Evolutionary conservation across 208 protist species (phyloP), one percentile per base, ranked within the genome.

Genomic region (Endotrypanum monterogeii): DNA sequence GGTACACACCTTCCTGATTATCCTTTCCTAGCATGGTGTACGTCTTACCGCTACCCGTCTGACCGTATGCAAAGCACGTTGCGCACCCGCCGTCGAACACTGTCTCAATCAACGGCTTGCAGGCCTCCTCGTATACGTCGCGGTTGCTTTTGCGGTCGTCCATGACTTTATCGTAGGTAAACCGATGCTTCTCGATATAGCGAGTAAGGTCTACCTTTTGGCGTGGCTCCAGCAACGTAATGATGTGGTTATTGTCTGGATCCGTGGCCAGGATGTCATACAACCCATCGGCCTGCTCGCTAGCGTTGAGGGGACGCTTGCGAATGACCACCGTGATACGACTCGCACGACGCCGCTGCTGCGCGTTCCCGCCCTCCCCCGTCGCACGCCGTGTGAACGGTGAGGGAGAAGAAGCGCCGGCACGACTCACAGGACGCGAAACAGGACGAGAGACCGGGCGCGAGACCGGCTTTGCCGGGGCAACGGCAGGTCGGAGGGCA

Each of bases 121-220:
- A 97, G 16, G 98, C 86, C 37, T 94, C 71, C 68, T 93, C 84
- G 82, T 97, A 99, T 8, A 98, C 94, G 71, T 94, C 89, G 51
- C 82, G 80, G 78, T 99, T 99, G 77, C 73, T 91, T 65, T 94
- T 85, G 54, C 73, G 85, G 69, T 98, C 94, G 65, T 98, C 94
- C 65, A 99, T 94, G 28, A 99, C 97, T 35, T 97, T 83, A 79
- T 99, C 98, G 78, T 99, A 99, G 32, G 88, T 88, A 79, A 99
- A 99, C 48, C 92, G 89, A 71, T 99, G 98, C 80, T 97, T 96
- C 63, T 99, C 97, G 69, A 97, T 99, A 82, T 98, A 99, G 67
- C 98, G 98, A 25, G 92, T 98, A 28, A 99, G 77, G 84, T 99
- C 98, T 56, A 99, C 93, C 78, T 98, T 98, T 57, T 98, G 89